Base-by-base conservation (phyloP, 352 stramenopile species). In the Globisporangium cederbergense region DNA sequence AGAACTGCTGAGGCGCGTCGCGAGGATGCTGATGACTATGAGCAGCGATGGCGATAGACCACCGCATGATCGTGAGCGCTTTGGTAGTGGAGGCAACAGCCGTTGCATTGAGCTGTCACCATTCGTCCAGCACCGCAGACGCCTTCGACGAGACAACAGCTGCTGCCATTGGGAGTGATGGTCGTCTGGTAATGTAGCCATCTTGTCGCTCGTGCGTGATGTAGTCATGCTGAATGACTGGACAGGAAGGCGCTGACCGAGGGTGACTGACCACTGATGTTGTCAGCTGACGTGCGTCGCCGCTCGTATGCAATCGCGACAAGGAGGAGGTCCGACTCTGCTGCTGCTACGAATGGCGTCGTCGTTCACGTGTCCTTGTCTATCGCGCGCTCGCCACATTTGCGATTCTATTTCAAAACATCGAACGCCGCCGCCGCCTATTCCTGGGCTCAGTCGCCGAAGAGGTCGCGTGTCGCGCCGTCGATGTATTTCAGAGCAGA, bases 371-470 rank as follows among this genome's bases (percentile, higher is more conserved):
- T 28, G 25, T 18, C 30, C 18, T 18, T 58, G 30, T 58, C 32
- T 32, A 32, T 58, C 32, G 18, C 22, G 40, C 32, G 32, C 9
- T n/a, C 14, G 8, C 14, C 18, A 11, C 43, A 20, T 22, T 25
- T 53, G 16, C 28, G 10, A 43, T 58, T 58, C 51, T 58, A 28
- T 58, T 36, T 58, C 13, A 57, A 56, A 55, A 28, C 28, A 25
- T 5, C 46, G 20, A 11, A n/a, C 8, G 8, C n/a, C 20, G 6
- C 46, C 46, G 25, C 25, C 7, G n/a, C 46, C 46, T 30, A 49
- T 49, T 49, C 43, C 43, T 49, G 43, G 43, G 18, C 16, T n/a
- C 43, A 22, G 22, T 49, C 5, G 18, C 43, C 43, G 22, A 20
- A 49, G 43, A 20, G 13, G 43, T 22, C 18, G 16, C 14, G 42